phyloP scores from a whole-genome alignment of 345 rosid genomes.

The Euphorbia tirucalli region DNA sequence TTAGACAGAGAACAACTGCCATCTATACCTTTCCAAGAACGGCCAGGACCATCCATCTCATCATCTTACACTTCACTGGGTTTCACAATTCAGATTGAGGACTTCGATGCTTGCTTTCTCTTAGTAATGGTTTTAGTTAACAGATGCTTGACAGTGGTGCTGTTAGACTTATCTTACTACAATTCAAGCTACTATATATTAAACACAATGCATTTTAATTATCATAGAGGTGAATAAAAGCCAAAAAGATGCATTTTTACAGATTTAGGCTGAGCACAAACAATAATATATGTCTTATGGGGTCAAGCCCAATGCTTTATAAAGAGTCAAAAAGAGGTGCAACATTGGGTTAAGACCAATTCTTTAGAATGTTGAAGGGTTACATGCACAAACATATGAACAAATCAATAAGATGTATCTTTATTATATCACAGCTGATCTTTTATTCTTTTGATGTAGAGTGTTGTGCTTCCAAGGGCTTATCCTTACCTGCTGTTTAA shows the following conservation, averaged over 20 bases:
- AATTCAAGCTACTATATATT: background rate
- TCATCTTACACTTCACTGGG: constrained; percentile 39
- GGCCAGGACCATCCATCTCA: constrained; percentile 49
- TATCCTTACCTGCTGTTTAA: constrained; percentile 41
- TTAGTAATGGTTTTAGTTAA: background rate
- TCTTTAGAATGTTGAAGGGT: too few relatives aligned
- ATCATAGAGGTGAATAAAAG: too few relatives aligned
- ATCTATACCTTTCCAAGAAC: constrained; percentile 27
- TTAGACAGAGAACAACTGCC: constrained; percentile 28
- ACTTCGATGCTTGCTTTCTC: background rate
- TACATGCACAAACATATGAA: too few relatives aligned
- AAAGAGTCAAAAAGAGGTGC: too few relatives aligned
- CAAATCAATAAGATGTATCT: background rate
- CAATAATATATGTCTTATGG: too few relatives aligned
- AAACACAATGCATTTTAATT: background rate
- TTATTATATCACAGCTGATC: background rate
- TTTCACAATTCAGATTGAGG: constrained; percentile 41
- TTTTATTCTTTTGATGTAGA: constrained; percentile 20
- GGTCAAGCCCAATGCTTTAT: too few relatives aligned
- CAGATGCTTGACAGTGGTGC: background rate
- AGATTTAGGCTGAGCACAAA: background rate
- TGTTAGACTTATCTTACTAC: background rate
- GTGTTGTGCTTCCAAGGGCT: constrained; percentile 42
- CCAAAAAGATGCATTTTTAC: background rate
- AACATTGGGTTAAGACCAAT: too few relatives aligned